Evolutionary conservation across 2,329 filamentous ascomycete species (phyloP).

Genomic region (Pleoardoris graminearum): DNA sequence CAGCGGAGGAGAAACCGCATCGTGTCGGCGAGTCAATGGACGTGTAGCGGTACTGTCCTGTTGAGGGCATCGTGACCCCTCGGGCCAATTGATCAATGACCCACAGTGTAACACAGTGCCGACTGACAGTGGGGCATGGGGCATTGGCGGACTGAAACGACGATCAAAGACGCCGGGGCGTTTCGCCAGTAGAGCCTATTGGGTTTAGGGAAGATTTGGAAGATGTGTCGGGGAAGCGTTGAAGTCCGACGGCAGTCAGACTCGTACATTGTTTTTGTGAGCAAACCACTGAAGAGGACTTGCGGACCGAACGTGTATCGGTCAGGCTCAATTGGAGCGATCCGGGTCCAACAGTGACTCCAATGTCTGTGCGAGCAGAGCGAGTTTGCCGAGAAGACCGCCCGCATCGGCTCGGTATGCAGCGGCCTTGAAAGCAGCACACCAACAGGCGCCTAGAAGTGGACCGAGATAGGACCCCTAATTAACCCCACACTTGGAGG

Average conservation of each 20-base stretch:
- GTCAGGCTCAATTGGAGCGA: not conserved
- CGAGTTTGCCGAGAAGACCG: too few relatives aligned
- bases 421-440: slow-evolving; percentile 5
- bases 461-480: slow-evolving; percentile 5
- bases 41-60: not conserved
- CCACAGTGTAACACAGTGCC: not conserved
- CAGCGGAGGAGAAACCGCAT: too few relatives aligned
- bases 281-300: too few relatives aligned
- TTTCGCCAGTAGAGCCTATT: slow-evolving; percentile 3
- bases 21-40: not conserved
- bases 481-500: slow-evolving; percentile 7
- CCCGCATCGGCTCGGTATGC: not conserved
- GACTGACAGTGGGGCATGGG: not conserved
- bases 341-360: not conserved
- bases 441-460: not conserved
- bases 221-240: not conserved
- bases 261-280: not conserved
- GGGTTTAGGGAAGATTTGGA: not conserved
- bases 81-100: not conserved
- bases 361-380: too few relatives aligned
- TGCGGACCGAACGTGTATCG: too few relatives aligned
- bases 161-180: not conserved
- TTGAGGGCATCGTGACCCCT: not conserved
- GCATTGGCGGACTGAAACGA: not conserved
- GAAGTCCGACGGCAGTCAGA: slow-evolving; percentile 6